These are phyloP conservation scores for Peronospora destructor DNA, from an alignment of 352 stramenopile species.

Conservation along the genomic window DNA sequence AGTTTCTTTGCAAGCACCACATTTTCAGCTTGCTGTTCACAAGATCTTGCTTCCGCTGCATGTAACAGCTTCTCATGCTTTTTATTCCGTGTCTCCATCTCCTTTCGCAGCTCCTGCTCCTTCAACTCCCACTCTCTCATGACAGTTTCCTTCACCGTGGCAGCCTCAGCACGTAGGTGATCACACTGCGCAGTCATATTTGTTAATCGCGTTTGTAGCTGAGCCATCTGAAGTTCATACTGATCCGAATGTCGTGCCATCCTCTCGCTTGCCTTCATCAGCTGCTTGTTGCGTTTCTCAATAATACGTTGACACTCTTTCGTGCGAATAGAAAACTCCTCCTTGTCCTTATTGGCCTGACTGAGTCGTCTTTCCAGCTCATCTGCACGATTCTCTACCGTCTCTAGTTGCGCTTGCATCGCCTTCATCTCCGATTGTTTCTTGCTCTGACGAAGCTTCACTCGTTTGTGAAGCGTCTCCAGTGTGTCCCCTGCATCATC, in stretches of 20 bases:
- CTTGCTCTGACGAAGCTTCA: slow-evolving; percentile 62
- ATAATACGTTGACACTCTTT: slow-evolving; percentile 78
- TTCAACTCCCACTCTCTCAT: slow-evolving; percentile 33
- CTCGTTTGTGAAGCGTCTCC: slow-evolving; percentile 60
- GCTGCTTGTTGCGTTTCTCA: slow-evolving; percentile 81
- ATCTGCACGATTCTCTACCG: slow-evolving; percentile 18
- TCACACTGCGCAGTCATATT: slow-evolving; percentile 33
- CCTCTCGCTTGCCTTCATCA: slow-evolving; percentile 77
- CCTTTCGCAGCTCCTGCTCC: slow-evolving; percentile 31
- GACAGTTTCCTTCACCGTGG: slow-evolving; percentile 17
- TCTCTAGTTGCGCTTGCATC: slow-evolving; percentile 41
- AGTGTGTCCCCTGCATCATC: slow-evolving; percentile 63
- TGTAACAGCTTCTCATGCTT: slow-evolving; percentile 25
- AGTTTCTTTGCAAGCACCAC: slow-evolving; percentile 35
- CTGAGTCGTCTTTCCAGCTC: slow-evolving; percentile 35
- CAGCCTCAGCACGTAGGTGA: slow-evolving; percentile 27
- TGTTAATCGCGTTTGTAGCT: slow-evolving; percentile 38
- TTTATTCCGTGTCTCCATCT: slow-evolving; percentile 29
- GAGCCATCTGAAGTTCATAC: slow-evolving; percentile 37
- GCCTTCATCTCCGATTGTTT: slow-evolving; percentile 60
- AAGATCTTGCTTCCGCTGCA: slow-evolving; percentile 10
- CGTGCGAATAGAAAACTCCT: slow-evolving; percentile 60
- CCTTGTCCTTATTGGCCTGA: slow-evolving; percentile 40
- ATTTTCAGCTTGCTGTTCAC: slow-evolving; percentile 22
- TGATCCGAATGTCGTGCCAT: slow-evolving; percentile 60